Evolutionary conservation across 2,329 filamentous ascomycete genomes (phyloP), one percentile per base, ranked within the genome.

Genomic region (Xylariaceae sp.): DNA sequence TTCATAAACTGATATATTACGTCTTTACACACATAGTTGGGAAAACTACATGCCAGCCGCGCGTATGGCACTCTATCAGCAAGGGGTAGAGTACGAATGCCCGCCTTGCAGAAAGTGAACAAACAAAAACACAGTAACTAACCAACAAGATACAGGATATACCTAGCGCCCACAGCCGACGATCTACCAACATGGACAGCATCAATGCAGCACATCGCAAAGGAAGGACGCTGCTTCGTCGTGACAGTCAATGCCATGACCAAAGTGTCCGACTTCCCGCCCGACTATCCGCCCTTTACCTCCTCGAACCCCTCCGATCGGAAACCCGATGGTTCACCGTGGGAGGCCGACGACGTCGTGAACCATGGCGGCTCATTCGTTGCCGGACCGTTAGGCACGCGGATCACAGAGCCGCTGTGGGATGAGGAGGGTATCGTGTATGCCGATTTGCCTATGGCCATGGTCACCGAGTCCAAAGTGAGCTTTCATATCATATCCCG

Each of bases 11-110:
- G n/a, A n/a, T n/a, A n/a, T n/a, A n/a, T n/a, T n/a, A n/a, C n/a
- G n/a, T n/a, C 21, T 23, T 33, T 29, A 43, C 37, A 19, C 16
- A 11, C 1, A 44, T 14, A 73, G 72, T 53, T 77, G 74, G 75
- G 75, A 78, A 61, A 78, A 78, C 54, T 78, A 78, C 46, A 78
- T 78, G 75, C 76, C 76, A 5, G 74, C 72, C 6, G 75, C 76
- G 12, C 67, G 76, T 16, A 64, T 78, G 62, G 71, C 75, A 11
- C 63, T 77, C 19, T 78, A 77, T 53, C 75, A 78, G 52, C 74
- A 76, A 60, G 74, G 74, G 9, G 65, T 77, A 56, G 74, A 77
- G 74, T 76, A 66, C 51, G 70, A 7, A 7, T 7, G 12, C 6
- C 28, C 7, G 28, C 12, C n/a, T n/a, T n/a, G n/a, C n/a, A n/a